Percentiles rank a stretch among this genome's conserved stretches.
Evolutionary conservation across 768 basidiomycete species (phyloP).

Genomic region (Epithele typhae): DNA sequence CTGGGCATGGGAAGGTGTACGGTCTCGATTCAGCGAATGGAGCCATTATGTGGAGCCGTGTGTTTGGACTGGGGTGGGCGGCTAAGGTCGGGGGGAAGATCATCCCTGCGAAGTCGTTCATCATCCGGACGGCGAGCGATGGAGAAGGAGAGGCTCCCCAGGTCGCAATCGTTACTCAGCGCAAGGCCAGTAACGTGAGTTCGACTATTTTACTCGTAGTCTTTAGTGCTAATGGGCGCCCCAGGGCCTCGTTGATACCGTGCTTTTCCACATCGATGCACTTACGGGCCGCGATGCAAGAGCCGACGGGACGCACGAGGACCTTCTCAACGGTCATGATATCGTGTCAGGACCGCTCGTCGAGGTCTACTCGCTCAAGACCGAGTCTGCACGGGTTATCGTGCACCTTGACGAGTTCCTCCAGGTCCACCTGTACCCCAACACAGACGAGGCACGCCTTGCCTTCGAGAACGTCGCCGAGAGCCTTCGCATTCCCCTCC

Average conservation of each 20-base stretch:
- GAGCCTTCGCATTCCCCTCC: conserved; percentile 54
- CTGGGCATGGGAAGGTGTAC: conserved; percentile 68
- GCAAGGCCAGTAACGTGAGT: conserved; percentile 59
- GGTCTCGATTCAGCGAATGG: conserved; percentile 82
- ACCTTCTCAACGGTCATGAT: conserved; percentile 54
- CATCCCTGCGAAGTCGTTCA: conserved; percentile 58
- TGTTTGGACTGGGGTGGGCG: conserved; percentile 72
- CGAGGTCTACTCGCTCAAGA: conserved; percentile 53
- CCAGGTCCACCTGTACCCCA: conserved; percentile 66
- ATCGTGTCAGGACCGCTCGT: conserved; percentile 54
- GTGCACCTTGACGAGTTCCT: conserved; percentile 72
- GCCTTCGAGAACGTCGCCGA: conserved; percentile 42
- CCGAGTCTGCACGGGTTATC: conserved; percentile 41
- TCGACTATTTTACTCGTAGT: not conserved
- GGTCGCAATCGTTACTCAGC: conserved; percentile 58
- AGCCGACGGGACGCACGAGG: conserved; percentile 28
- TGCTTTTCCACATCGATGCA: conserved; percentile 73
- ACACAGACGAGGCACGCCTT: conserved; percentile 40
- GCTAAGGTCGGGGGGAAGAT: conserved; percentile 50
- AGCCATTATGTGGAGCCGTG: conserved; percentile 71
- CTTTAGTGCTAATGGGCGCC: too few species aligned
- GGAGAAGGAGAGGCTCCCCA: conserved; percentile 43
- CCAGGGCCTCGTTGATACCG: conserved; percentile 63
- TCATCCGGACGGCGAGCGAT: conserved; percentile 44
- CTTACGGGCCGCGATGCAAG: conserved; percentile 64